These are phyloP conservation scores for Naganishia sp. DNA, from an alignment of 1,284 basidiomycete genomes.

Conservation along the genomic window DNA sequence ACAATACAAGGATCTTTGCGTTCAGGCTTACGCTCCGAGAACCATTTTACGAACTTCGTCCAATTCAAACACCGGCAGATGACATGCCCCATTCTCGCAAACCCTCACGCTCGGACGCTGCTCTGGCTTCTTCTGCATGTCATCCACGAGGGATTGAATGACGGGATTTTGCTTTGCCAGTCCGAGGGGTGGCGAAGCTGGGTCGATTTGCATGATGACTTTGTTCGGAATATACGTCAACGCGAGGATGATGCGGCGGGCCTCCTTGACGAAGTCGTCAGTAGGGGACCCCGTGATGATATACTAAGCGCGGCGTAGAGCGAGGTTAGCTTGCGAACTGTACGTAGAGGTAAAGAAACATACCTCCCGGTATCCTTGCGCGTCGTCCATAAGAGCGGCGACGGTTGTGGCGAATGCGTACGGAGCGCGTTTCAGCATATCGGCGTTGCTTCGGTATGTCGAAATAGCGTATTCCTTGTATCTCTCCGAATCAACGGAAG, in stretches of 20 bases:
- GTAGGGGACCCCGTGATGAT: slow-evolving; percentile 37
- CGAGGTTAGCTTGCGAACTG: slow-evolving; percentile 3
- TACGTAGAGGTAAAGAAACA: slow-evolving; percentile 12
- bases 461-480: slow-evolving; percentile 33
- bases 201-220: slow-evolving; percentile 42
- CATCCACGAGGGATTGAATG: slow-evolving; percentile 37
- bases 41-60: slow-evolving; percentile 35
- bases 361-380: slow-evolving; percentile 41
- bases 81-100: slow-evolving; percentile 41
- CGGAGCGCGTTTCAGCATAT: slow-evolving; percentile 42
- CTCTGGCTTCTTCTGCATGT: slow-evolving; percentile 28
- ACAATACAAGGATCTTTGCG: no score
- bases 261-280: slow-evolving; percentile 32
- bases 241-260: slow-evolving; percentile 7
- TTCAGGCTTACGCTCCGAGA: background rate
- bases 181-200: slow-evolving; percentile 33
- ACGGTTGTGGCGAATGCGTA: slow-evolving; percentile 44
- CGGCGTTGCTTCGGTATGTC: slow-evolving; percentile 41
- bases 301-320: slow-evolving; percentile 30
- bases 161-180: slow-evolving; percentile 40
- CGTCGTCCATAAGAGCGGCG: slow-evolving; percentile 41
- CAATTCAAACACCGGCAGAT: slow-evolving; percentile 36
- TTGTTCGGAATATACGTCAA: slow-evolving; percentile 40
- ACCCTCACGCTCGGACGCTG: slow-evolving; percentile 37
- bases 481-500: slow-evolving; percentile 40